Conservation (phyloP, 495 filamentous ascomycete species). For the Penicillium tannophilum region DNA sequence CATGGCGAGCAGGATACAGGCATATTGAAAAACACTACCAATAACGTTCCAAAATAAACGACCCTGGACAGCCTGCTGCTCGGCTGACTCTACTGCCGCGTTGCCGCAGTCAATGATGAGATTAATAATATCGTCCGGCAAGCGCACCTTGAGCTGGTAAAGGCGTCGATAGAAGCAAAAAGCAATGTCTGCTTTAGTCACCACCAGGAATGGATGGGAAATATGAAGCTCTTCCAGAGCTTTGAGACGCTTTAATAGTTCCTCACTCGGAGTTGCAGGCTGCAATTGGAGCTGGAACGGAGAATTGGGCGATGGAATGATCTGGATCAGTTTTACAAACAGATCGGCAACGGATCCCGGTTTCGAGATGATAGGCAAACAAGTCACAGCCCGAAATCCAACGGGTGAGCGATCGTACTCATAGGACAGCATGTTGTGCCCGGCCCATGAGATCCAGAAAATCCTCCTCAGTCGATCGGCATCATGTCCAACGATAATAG, state of each 20-base stretch:
- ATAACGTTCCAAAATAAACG: constrained; percentile 38
- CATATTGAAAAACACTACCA: constrained; percentile 37
- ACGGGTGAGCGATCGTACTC: constrained; percentile 36
- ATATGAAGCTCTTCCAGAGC: constrained; percentile 17
- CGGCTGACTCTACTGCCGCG: constrained; percentile 26
- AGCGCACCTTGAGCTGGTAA: constrained; percentile 29
- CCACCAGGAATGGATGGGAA: constrained; percentile 33
- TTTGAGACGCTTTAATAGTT: constrained; percentile 28
- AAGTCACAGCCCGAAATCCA: constrained; percentile 28
- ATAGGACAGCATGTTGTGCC: constrained; percentile 36
- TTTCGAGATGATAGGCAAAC: constrained; percentile 22
- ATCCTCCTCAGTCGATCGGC: constrained; percentile 34
- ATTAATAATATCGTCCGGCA: constrained; percentile 26
- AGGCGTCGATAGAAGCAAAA: constrained; percentile 39
- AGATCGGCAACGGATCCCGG: constrained; percentile 31
- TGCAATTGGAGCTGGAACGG: constrained; percentile 27
- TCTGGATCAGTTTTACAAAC: constrained; percentile 33
- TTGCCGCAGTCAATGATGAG: constrained; percentile 31
- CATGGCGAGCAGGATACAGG: constrained; percentile 32
- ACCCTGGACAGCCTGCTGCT: constrained; percentile 29
- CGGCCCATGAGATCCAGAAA: constrained; percentile 39
- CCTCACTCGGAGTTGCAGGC: constrained; percentile 20
- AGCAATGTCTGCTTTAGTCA: constrained; percentile 34
- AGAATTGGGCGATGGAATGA: constrained; percentile 33
- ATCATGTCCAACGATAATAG: constrained; percentile 30